Evolutionary conservation across 306 rosid genomes (phyloP), one percentile per base, ranked within the genome.

Genomic region (Trifolium pratense): DNA sequence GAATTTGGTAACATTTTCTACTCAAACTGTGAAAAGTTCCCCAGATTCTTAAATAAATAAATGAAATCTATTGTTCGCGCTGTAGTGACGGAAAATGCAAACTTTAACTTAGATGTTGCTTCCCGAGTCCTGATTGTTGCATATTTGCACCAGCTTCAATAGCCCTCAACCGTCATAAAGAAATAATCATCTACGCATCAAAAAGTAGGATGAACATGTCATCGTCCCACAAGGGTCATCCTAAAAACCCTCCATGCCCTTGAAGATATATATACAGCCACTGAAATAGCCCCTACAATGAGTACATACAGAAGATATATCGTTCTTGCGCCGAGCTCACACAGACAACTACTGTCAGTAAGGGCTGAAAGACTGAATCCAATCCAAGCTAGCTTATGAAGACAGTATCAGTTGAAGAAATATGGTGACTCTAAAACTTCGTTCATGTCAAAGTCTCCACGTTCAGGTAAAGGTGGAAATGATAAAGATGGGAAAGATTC

Each of bases 381-480:
- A 59, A 73, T 58, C 72, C 42, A 63, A 75, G 68, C 69, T 51
- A 75, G 68, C 69, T 51, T 53, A 69, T 29, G 14, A 42, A 79
- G 78, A 70, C 34, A 20, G 34, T 65, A 55, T 91, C 83, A 94
- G 89, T 94, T 90, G 81, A 94, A 94, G 87, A 94, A 94, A 84
- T 94, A 94, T 42, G 98, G 87, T 2, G 98, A 91, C 69, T 86
- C 85, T 74, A 91, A 76, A 68, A 94, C 98, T 1, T 91, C 92
- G 52, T 57, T 72, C 5, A 94, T 75, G 58, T 91, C 85, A 29
- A 94, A 87, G 77, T 91, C 88, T 18, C 98, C 98, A 3, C 95
- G 84, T 55, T 94, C 96, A 7, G 98, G 98, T 83, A 94, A 86
- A 13, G 89, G 76, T 5, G 98, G 98, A 70, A 94, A 94, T 9